These are phyloP conservation scores for Aspergillus hiratsukae DNA, from an alignment of 2,329 filamentous ascomycete genomes.

Conservation along the genomic window DNA sequence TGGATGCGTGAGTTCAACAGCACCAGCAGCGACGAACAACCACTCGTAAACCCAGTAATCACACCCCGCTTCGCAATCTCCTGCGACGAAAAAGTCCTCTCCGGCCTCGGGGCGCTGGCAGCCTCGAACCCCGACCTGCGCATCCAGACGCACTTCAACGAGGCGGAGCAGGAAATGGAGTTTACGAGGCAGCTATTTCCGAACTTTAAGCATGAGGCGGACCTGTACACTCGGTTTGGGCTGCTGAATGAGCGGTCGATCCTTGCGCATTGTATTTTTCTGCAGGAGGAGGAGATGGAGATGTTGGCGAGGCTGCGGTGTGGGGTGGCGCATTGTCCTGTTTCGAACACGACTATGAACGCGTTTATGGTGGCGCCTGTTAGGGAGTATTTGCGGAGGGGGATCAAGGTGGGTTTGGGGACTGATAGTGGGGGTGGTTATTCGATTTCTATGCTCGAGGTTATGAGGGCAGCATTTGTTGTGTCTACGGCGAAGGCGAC, in stretches of 20 bases:
- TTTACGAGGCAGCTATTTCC: conserved; percentile 56
- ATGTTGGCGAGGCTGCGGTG: conserved; percentile 47
- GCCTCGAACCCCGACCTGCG: conserved; percentile 46
- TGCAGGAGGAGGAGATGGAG: conserved; percentile 53
- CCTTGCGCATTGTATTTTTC: conserved; percentile 63
- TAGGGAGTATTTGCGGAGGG: conserved; percentile 52
- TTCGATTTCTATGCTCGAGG: conserved; percentile 51
- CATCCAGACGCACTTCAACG: conserved; percentile 66
- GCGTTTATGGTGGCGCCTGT: conserved; percentile 58
- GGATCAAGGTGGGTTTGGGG: conserved; percentile 62
- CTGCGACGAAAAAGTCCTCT: conserved; percentile 52
- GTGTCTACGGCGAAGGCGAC: conserved; percentile 37
- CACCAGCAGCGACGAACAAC: conserved; percentile 12
- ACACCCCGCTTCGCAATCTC: conserved; percentile 61
- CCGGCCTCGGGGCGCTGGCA: conserved; percentile 53
- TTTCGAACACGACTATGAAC: conserved; percentile 58
- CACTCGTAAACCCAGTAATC: conserved; percentile 48
- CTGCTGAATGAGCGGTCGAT: conserved; percentile 55
- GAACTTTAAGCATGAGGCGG: conserved; percentile 52
- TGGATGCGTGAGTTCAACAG: conserved; percentile 48
- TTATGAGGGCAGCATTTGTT: conserved; percentile 51
- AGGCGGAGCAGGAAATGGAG: conserved; percentile 57
- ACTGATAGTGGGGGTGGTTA: conserved; percentile 63
- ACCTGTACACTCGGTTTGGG: conserved; percentile 55
- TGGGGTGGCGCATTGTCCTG: conserved; percentile 61